Base-by-base conservation (phyloP, 2,329 filamentous ascomycete species). In the Nothophaeocryptopus gaeumannii region DNA sequence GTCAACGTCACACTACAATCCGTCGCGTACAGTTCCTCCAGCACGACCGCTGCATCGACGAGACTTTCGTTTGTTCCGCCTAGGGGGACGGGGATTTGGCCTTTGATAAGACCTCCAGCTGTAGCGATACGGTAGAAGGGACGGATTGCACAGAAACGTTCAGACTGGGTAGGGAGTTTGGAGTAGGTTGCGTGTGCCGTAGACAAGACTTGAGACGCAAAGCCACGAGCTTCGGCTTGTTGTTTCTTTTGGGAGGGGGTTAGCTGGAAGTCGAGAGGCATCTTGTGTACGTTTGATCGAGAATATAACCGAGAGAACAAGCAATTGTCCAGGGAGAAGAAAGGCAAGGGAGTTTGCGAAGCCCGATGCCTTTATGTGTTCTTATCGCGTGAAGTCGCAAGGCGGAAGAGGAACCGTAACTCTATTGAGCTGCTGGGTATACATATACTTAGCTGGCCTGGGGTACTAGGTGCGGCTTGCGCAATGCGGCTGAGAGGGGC, bases 21-120 rank as follows among this genome's bases (percentile, higher is more conserved):
- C 32, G 76, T 72, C 1, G 74, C 67, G 55, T 77, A 80, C 50
- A 78, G 70, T 53, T 81, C 78, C 55, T 81, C 78, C 0, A 79
- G 72, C 11, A 78, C 55, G 35, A 81, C 71, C 0, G 75, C 72
- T 1, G 75, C 70, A 44, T 80, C 76, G 5, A 78, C 49, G 0
- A 81, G 64, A 8, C 67, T 70, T 1, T 68, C 70, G 5, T 69
- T 71, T 7, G 58, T 68, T 12, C 79, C 79, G 29, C 78, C 78
- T 5, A 78, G 64, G 2, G 66, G 43, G 3, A 67, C 60, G 1
- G 77, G 68, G 7, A 81, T 64, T 47, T 78, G 72, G 8, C 70
- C 73, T 55, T 74, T 75, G 59, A 81, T 65, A 2, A 79, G 55
- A 0, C 77, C 77, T 2, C 67, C 70, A 5, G 63, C 51, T 4